Conservation (phyloP, 1,284 basidiomycete genomes). For the Fomitiporia mediterranea region DNA sequence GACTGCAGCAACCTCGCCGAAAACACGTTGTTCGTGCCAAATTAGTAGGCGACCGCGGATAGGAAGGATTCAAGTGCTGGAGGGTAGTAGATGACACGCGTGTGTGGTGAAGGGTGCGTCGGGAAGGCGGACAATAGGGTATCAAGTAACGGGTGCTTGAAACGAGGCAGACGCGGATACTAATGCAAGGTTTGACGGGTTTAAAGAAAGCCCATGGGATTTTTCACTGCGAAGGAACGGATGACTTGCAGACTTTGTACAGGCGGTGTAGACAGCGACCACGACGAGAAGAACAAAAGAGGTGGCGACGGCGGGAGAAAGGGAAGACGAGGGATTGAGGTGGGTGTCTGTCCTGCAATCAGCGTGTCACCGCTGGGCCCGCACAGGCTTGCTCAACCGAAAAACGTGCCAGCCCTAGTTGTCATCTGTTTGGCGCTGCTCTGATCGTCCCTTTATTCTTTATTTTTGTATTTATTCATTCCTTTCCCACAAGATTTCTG, state of each 20-base stretch:
- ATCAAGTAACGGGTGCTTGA: constrained; percentile 1
- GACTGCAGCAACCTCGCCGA: constrained; percentile 45
- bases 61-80: no score
- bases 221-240: no score
- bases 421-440: neutral
- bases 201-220: constrained; percentile 8
- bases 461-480: neutral
- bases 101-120: neutral
- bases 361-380: neutral
- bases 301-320: constrained; percentile 8
- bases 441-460: neutral
- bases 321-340: neutral
- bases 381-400: neutral
- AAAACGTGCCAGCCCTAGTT: neutral
- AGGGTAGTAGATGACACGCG: constrained; percentile 7
- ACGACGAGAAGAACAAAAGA: constrained; percentile 5
- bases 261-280: no score
- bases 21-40: constrained; percentile 52
- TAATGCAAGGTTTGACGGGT: constrained; percentile 8
- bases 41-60: constrained; percentile 4
- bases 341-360: neutral
- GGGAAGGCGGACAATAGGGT: constrained; percentile 1
- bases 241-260: no score
- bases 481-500: neutral
- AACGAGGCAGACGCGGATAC: constrained; percentile 17